Evolutionary conservation across 768 basidiomycete species (phyloP), one percentile per base, ranked within the genome.

Genomic region (Tricholoma flavovirens): DNA sequence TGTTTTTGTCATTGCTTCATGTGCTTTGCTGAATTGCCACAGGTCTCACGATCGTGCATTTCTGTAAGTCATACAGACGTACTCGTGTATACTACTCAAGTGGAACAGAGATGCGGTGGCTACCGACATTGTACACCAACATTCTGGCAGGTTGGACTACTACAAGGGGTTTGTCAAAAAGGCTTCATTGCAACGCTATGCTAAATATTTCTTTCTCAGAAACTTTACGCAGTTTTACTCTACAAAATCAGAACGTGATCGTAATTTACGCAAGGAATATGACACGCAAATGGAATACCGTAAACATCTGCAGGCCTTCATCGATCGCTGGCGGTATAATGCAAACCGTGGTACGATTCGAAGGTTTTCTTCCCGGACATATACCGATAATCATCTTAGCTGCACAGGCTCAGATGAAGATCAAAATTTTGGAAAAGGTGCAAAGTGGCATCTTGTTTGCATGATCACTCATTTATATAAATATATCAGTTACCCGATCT

Each of bases 141-240:
- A 98, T 69, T 93, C 88, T 0, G 87, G 80, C 53, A 82, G 97
- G 46, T 78, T 98, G 17, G 94, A 98, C 69, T 98, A 98, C 74
- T 98, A 95, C 77, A 97, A 98, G 76, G 97, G 96, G 84, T 89
- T 64, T 24, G 74, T 61, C 24, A 29, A 33, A 4, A 14, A 15
- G 29, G 3, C 45, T 38, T 57, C 14, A 35, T 21, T 21, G 4
- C 26, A 30, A 32, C 22, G 7, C 14, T 46, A 2, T 52, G 26
- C 51, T 59, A 26, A 53, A 56, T 9, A 58, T 54, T 42, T 64
- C 53, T 26, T 26, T 45, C 40, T 33, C 61, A 92, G 90, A 56
- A 98, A 98, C 75, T 99, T 98, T 72, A 86, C 90, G 1, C 95
- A 98, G 69, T 98, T 99, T 80, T 98, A 99, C 69, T 95, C 96